phyloP scores from a whole-genome alignment of 2,329 filamentous ascomycete species.

The Paecilomyces sp. region DNA sequence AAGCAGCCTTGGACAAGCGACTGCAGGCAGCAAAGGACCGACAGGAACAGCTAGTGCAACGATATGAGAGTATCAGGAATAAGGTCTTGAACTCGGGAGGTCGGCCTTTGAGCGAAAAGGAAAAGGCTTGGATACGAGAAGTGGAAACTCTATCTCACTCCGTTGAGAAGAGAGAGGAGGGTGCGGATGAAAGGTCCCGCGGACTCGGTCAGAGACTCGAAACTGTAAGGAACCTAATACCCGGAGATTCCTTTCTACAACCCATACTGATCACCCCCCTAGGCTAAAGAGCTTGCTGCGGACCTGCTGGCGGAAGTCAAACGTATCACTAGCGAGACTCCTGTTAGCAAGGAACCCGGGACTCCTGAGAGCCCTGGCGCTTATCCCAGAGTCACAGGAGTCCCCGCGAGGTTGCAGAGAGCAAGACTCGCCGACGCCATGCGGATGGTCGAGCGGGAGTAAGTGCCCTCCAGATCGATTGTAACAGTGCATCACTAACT shows the following conservation, averaged over 20 bases:
- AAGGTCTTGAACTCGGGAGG: conserved; percentile 37
- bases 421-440: conserved; percentile 42
- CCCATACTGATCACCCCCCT: conserved; percentile 9
- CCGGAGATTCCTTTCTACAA: neutral
- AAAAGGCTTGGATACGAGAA: conserved; percentile 39
- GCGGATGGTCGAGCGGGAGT: conserved; percentile 45
- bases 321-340: conserved; percentile 20
- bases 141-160: conserved; percentile 32
- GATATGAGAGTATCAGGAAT: conserved; percentile 38
- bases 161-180: conserved; percentile 19
- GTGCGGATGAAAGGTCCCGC: conserved; percentile 15
- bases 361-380: conserved; percentile 21
- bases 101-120: conserved; percentile 39
- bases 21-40: conserved; percentile 31
- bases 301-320: conserved; percentile 31
- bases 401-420: conserved; percentile 37
- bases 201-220: conserved; percentile 30
- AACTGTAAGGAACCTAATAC: conserved; percentile 25
- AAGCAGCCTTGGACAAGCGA: conserved; percentile 30
- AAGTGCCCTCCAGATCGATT: conserved; percentile 10
- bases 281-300: conserved; percentile 34
- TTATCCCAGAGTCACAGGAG: conserved; percentile 30
- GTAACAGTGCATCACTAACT: conserved; percentile 6
- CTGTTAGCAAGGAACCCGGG: conserved; percentile 17
- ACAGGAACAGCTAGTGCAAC: conserved; percentile 32